Conservation (phyloP, 1,284 basidiomycete genomes). For the Lignosus rhinocerotis region DNA sequence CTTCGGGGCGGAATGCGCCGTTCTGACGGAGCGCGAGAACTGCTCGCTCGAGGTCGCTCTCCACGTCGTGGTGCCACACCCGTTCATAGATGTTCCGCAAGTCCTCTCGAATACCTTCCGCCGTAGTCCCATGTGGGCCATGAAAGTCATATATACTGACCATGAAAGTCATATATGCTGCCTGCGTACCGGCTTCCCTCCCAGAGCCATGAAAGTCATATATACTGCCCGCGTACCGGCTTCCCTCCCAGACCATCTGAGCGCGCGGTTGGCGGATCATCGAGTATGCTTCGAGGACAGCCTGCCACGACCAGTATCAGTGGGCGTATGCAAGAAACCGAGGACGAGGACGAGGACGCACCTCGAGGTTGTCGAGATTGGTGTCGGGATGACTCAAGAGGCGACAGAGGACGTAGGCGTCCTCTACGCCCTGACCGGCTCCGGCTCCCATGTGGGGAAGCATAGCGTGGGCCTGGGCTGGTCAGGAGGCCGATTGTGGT, state of each 20-base stretch:
- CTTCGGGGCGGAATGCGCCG: conserved; percentile 3
- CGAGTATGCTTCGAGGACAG: conserved; percentile 46
- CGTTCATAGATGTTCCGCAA: conserved; percentile 43
- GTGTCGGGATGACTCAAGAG: conserved; percentile 50
- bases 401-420: conserved; percentile 50
- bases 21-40: conserved; percentile 33
- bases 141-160: conserved; percentile 31
- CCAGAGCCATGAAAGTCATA: conserved; percentile 36
- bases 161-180: too few relatives aligned
- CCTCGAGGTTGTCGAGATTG: conserved; percentile 45
- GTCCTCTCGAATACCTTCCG: conserved; percentile 29
- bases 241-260: conserved; percentile 45
- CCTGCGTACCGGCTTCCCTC: conserved; percentile 42
- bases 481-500: neutral
- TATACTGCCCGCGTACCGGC: conserved; percentile 38
- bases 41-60: conserved; percentile 37
- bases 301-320: conserved; percentile 30
- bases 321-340: neutral
- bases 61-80: conserved; percentile 51
- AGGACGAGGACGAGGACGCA: conserved; percentile 30
- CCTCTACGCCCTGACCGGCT: conserved; percentile 65
- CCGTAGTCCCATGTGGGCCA: conserved; percentile 23
- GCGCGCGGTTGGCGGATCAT: conserved; percentile 46
- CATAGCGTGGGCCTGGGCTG: conserved; percentile 55
- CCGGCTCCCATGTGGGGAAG: conserved; percentile 63